Conservation (phyloP, 129 eudicot species). For the Logfia minima region DNA sequence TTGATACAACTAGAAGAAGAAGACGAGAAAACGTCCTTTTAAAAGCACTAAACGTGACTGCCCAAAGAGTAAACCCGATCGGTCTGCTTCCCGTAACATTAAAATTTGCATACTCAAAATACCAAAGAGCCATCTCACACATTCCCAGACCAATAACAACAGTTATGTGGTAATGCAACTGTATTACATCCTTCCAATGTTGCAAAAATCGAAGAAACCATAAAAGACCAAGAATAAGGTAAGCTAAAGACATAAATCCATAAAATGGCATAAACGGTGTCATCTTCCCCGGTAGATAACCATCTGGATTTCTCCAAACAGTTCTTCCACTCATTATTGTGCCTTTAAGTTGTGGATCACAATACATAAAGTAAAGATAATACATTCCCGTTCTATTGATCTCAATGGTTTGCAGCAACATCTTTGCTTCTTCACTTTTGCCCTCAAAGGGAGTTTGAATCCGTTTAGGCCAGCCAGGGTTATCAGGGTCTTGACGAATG, state of each 20-base stretch:
- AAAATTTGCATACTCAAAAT: slow-evolving; percentile 75
- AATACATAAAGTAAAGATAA: slow-evolving; percentile 71
- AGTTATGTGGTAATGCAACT: slow-evolving; percentile 77
- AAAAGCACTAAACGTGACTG: slow-evolving; percentile 75
- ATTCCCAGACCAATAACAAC: slow-evolving; percentile 83
- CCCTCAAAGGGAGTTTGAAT: slow-evolving; percentile 65
- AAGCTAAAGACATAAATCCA: slow-evolving; percentile 79
- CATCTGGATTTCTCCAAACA: slow-evolving; percentile 86
- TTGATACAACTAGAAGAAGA: slow-evolving; percentile 78
- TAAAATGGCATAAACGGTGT: slow-evolving; percentile 79
- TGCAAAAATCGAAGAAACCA: slow-evolving; percentile 82
- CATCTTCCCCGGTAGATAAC: slow-evolving; percentile 87
- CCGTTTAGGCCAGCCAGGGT: slow-evolving; percentile 80
- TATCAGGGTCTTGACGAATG: slow-evolving; percentile 61
- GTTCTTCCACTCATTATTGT: slow-evolving; percentile 78
- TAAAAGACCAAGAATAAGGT: slow-evolving; percentile 70
- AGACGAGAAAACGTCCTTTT: slow-evolving; percentile 87
- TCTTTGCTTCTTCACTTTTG: slow-evolving; percentile 59
- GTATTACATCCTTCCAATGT: slow-evolving; percentile 81
- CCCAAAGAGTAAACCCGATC: slow-evolving; percentile 83
- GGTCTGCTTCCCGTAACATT: slow-evolving; percentile 78
- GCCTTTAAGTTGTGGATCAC: slow-evolving; percentile 73
- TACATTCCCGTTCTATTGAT: slow-evolving; percentile 87
- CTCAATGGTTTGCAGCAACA: slow-evolving; percentile 54
- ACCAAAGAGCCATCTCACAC: slow-evolving; percentile 95